Percentiles rank a stretch among this genome's conserved stretches.
Conservation (phyloP, 805 yeast genomes). For the Ogataea trehaloabstinens region DNA sequence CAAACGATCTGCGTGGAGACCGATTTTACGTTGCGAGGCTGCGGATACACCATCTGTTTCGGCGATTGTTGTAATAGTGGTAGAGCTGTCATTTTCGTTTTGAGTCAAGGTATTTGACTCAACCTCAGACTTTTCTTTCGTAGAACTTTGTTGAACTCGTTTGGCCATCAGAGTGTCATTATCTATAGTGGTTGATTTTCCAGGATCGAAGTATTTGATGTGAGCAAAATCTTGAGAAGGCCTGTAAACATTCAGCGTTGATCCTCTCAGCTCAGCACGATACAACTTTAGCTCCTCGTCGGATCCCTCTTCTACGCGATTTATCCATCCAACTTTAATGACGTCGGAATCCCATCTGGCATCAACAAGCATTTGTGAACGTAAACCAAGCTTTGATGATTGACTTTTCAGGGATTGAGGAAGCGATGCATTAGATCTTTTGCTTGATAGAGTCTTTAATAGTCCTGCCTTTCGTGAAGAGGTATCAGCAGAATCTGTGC, state of each 20-base stretch:
- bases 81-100: not conserved
- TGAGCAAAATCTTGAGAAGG: constrained; percentile 47
- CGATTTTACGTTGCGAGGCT: not conserved
- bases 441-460: constrained; percentile 18
- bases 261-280: constrained; percentile 70
- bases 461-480: constrained; percentile 11
- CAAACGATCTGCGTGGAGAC: not conserved
- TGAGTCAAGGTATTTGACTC: not conserved
- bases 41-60: not conserved
- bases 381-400: constrained; percentile 1
- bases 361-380: constrained; percentile 23
- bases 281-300: constrained; percentile 45
- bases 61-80: not conserved
- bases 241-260: constrained; percentile 60
- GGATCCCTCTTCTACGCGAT: constrained; percentile 36
- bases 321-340: constrained; percentile 60
- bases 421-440: constrained; percentile 17
- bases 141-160: not conserved
- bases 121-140: not conserved
- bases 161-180: too few relatives aligned
- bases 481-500: constrained; percentile 6
- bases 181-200: not conserved
- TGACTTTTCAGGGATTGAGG: constrained; percentile 4
- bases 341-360: constrained; percentile 34
- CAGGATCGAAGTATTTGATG: constrained; percentile 31